Base-by-base conservation (phyloP, 495 filamentous ascomycete species). In the Aspergillus funiculosus region DNA sequence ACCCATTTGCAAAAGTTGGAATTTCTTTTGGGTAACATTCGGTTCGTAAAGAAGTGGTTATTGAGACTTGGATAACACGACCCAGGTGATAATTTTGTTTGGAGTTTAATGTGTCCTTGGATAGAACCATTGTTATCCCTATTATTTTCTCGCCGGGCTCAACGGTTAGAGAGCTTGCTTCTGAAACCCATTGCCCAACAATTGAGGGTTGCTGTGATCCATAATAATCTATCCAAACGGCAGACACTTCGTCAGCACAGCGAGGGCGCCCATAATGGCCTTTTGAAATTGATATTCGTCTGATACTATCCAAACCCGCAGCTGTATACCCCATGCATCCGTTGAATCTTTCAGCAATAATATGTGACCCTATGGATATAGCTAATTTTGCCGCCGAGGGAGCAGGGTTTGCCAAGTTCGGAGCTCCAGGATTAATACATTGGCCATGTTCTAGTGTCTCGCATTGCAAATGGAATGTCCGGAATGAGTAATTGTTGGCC, bases 131-230 rank as follows among this genome's bases (percentile, higher is more conserved):
- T n/a, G 46, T 35, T 5, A 48, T 36, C 6, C 11, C 46, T 0
- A 28, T 41, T 15, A 48, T 42, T 9, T 8, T 26, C 21, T 41
- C 46, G 3, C 28, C 46, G 4, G 0, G 4, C 13, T 30, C 48
- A 3, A 50, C 24, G 5, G 7, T 17, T 17, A 43, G 21, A 25
- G 8, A 11, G 1, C 5, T 17, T 3, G 13, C 10, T 27, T 50
- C 48, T 2, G 32, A 43, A 13, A 44, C 22, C 48, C 48, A 50
- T 20, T 50, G 48, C 5, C 48, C 48, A 4, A 50, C 40, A 19
- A 50, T 44, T 10, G n/a, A 19, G 6, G 39, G 17, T 1, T 5
- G 43, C n/a, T 28, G 9, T 14, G 31, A 44, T 22, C 22, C 32
- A 26, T 39, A 10, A 21, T 50, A 44, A 1, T 50, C 39, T 13